These are phyloP conservation scores for Groenewaldozyma tartarivorans DNA, from an alignment of 805 yeast species.

Conservation along the genomic window DNA sequence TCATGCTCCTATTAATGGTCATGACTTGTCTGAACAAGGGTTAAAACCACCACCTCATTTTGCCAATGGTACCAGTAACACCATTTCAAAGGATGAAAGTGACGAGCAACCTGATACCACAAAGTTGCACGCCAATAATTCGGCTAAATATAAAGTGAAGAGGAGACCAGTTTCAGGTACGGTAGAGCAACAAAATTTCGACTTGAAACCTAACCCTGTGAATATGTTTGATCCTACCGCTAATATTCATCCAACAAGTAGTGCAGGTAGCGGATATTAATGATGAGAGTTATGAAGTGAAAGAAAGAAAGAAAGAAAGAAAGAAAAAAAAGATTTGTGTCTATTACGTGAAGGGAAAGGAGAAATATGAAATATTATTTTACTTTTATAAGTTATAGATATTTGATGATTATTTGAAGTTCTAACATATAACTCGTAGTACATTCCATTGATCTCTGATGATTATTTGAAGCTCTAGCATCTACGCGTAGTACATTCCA, in stretches of 20 bases:
- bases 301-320: not conserved
- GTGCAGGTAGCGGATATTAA: no score
- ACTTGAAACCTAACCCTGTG: slow-evolving; percentile 3
- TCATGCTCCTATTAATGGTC: not conserved
- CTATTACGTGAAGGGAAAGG: no score
- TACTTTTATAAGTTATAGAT: no score
- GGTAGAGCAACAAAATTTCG: slow-evolving; percentile 1
- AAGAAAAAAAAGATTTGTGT: not conserved
- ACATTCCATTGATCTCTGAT: no score
- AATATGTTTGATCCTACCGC: slow-evolving; percentile 19
- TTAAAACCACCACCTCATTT: not conserved
- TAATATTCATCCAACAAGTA: slow-evolving; percentile 2
- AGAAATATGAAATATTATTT: no score
- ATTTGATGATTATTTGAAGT: no score
- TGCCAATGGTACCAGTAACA: not conserved
- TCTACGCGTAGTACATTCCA: no score
- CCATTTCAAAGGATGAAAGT: not conserved
- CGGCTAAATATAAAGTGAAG: slow-evolving; percentile 5
- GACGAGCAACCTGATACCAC: slow-evolving; percentile 1
- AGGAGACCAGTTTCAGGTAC: slow-evolving; percentile 15
- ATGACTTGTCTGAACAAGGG: not conserved
- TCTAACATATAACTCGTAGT: no score
- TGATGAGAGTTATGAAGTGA: no score
- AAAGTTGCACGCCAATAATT: not conserved
- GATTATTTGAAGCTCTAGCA: no score